Base-by-base conservation (phyloP, 2,329 filamentous ascomycete genomes). In the Daldinia sp. region DNA sequence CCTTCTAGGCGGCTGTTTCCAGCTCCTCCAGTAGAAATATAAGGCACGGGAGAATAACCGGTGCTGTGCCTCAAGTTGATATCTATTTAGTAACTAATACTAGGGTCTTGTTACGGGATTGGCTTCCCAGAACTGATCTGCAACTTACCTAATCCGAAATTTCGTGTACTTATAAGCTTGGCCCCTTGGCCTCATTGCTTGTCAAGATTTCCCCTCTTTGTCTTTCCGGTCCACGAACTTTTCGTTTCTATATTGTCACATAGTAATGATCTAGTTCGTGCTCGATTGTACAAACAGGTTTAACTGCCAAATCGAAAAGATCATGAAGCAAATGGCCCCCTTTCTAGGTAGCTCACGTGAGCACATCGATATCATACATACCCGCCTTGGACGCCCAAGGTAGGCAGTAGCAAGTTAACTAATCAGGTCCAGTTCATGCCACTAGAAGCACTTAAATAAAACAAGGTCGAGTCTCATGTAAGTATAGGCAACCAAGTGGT, bases 1-100 rank as follows among this genome's bases (percentile, higher is more conserved):
- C n/a, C n/a, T n/a, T n/a, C n/a, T n/a, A n/a, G n/a, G n/a, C n/a
- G n/a, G n/a, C n/a, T n/a, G n/a, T n/a, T n/a, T n/a, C n/a, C n/a
- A n/a, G n/a, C n/a, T n/a, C n/a, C n/a, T n/a, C n/a, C n/a, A n/a
- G n/a, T n/a, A n/a, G n/a, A n/a, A n/a, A n/a, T n/a, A n/a, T n/a
- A n/a, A n/a, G n/a, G n/a, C n/a, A n/a, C n/a, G n/a, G n/a, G n/a
- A n/a, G n/a, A n/a, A n/a, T n/a, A n/a, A n/a, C n/a, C n/a, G n/a
- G 6, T 15, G 10, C 46, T 7, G 26, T n/a, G 46, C 18, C 70
- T 74, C 18, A 69, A 54, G 18, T 50, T 18, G 15, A 51, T 51
- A 51, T 51, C 13, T 51, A 51, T 51, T 51, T 51, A 7, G 26
- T 51, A 51, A 51, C 6, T 12, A 2, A 51, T 51, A 51, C 46